Evolutionary conservation across 2,329 filamentous ascomycete species (phyloP).

Genomic region (Massarina eburnea): DNA sequence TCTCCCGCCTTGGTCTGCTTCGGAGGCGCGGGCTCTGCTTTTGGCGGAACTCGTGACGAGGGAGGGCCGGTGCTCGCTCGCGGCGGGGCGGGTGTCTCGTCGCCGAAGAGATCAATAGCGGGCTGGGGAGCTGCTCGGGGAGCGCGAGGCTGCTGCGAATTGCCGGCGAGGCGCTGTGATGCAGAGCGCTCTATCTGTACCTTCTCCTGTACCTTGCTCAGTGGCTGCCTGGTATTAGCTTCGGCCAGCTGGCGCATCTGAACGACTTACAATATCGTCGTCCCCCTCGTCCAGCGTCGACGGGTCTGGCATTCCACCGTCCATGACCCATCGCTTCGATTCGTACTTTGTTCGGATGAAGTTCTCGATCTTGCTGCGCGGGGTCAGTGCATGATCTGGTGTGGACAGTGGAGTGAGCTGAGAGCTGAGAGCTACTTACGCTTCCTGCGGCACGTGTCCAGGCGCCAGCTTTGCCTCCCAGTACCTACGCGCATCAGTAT

Average conservation of each 20-base stretch:
- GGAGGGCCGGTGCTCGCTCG: constrained; percentile 75
- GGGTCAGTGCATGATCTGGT: constrained; percentile 3
- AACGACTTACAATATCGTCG: constrained; percentile 72
- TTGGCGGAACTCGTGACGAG: constrained; percentile 59
- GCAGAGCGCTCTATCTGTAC: constrained; percentile 66
- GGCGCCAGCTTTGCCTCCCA: constrained; percentile 94
- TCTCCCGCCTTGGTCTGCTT: constrained; percentile 73
- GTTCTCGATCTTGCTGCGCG: constrained; percentile 86
- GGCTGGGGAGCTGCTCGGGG: constrained; percentile 49
- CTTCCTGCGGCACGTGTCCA: constrained; percentile 90
- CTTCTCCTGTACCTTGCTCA: constrained; percentile 69
- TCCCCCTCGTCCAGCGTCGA: constrained; percentile 78
- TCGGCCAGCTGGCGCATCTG: constrained; percentile 22
- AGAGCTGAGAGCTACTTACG: constrained; percentile 52
- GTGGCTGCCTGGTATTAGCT: constrained; percentile 50
- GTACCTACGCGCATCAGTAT: constrained; percentile 56
- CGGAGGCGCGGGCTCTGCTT: constrained; percentile 62
- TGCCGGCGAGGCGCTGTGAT: constrained; percentile 52
- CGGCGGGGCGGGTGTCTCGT: constrained; percentile 64
- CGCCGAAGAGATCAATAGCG: constrained; percentile 77
- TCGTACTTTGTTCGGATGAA: constrained; percentile 99
- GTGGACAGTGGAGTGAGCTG: background rate
- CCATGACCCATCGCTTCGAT: constrained; percentile 99
- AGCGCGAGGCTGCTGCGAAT: constrained; percentile 29
- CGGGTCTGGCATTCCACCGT: constrained; percentile 92